Percentiles rank a stretch among this genome's conserved stretches.
Evolutionary conservation across 768 basidiomycete genomes (phyloP).

Genomic region (Boletus rex-veris): DNA sequence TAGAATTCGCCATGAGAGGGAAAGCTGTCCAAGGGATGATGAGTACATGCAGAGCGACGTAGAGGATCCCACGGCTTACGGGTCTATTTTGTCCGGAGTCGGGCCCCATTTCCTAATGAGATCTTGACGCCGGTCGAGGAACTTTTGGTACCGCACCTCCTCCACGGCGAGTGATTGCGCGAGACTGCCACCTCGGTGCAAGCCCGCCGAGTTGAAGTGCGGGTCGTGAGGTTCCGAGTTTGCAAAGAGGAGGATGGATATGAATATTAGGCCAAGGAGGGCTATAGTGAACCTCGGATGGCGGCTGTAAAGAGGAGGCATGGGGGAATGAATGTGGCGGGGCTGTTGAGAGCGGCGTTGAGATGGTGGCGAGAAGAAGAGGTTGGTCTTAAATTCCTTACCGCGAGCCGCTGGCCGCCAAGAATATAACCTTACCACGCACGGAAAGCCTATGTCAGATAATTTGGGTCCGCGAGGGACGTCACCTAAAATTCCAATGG

Average conservation of each 20-base stretch:
- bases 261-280: conserved; percentile 24
- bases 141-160: conserved; percentile 37
- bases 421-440: no score
- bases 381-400: not conserved
- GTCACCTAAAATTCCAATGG: no score
- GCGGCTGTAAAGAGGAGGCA: conserved; percentile 28
- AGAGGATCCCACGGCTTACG: conserved; percentile 15
- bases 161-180: conserved; percentile 16
- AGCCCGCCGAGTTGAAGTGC: conserved; percentile 1
- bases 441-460: no score
- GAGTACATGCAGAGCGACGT: not conserved
- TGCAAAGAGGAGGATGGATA: conserved; percentile 27
- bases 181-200: conserved; percentile 6
- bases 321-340: conserved; percentile 9
- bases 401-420: no score
- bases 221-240: conserved; percentile 15
- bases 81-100: conserved; percentile 41
- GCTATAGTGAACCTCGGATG: conserved; percentile 31
- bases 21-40: conserved; percentile 17
- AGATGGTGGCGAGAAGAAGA: not conserved
- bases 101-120: conserved; percentile 59
- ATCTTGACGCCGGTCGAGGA: conserved; percentile 39
- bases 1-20: conserved; percentile 31
- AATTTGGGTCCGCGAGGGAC: no score
- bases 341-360: conserved; percentile 10